Base-by-base conservation (phyloP, 345 rosid genomes). In the Cochlearia excelsa region DNA sequence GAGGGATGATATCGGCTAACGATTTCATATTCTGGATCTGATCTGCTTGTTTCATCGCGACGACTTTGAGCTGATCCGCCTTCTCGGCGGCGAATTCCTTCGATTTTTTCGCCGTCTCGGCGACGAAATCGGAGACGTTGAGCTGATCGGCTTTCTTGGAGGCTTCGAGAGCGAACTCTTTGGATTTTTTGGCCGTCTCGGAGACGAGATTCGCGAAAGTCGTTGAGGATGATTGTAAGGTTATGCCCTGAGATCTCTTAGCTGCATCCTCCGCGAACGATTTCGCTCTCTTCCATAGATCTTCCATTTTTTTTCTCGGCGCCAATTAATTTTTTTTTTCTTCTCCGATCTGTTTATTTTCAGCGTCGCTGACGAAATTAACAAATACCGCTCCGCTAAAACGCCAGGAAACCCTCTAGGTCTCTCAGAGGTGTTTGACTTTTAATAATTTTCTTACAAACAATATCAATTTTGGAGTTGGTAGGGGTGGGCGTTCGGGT, bases 61-160 rank as follows among this genome's bases (percentile, higher is more conserved):
- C 90, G 70, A 69, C 58, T 66, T 79, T 88, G 57, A 90, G 58
- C 68, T 80, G 96, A 77, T 90, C 96, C 62, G 96, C 97, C 54
- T 87, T 88, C 69, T 92, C 98, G 0, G 83, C 64, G 3, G 96
- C 93, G 46, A 92, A 75, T 50, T 88, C 93, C 54, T 84, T 86
- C 4, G 98, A 92, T 51, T 75, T 88, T 63, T 84, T 88, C 31
- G 98, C 82, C 35, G 98, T 92, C 54, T 86, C 96, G 47, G 95
- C 79, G 8, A 92, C 87, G 30, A 88, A 77, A 55, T 92, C 95
- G 45, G 88, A 86, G 71, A 71, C 70, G 57, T 78, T 88, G 70
- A 92, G 57, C 79, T 80, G 92, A 76, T 92, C 96, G 69, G 96
- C 96, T 47, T 88, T 88, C 80, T 84, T 88, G 46, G 98, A 82